Percentiles rank a stretch among this genome's conserved stretches.
These are phyloP conservation scores for Albatrellus sp. DNA, from an alignment of 1,284 basidiomycete species.

Conservation along the genomic window DNA sequence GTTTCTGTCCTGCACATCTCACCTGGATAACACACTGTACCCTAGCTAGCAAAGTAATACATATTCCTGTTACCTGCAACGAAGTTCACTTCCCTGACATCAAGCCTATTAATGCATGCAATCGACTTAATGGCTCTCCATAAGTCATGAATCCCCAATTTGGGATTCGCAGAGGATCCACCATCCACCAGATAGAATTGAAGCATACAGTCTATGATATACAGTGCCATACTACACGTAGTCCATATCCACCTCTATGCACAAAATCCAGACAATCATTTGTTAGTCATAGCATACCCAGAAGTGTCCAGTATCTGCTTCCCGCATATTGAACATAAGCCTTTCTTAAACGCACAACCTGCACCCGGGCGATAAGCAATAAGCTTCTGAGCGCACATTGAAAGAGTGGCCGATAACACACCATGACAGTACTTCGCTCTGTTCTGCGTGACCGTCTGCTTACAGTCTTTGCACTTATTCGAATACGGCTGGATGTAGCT, in stretches of 20 bases:
- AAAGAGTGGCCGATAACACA: constrained; percentile 21
- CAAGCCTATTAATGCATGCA: no score
- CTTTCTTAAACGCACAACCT: constrained; percentile 82
- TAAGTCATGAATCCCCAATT: no score
- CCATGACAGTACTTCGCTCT: constrained; percentile 79
- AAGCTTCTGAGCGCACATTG: constrained; percentile 1
- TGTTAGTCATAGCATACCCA: constrained; percentile 73
- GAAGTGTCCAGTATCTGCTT: constrained; percentile 72
- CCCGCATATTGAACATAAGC: constrained; percentile 73
- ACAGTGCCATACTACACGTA: no score
- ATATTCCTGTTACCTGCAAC: no score
- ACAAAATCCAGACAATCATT: constrained; percentile 25
- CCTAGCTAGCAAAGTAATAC: no score
- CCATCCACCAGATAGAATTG: no score
- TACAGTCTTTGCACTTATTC: constrained; percentile 75
- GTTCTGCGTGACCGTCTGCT: constrained; percentile 69
- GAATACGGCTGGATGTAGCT: constrained; percentile 53
- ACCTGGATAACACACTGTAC: no score
- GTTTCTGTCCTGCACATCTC: background rate
- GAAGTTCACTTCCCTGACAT: no score
- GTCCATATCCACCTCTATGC: no score
- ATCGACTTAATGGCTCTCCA: no score
- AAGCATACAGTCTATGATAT: no score
- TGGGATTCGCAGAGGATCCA: no score
- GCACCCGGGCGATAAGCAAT: constrained; percentile 6